These are phyloP conservation scores for Sporothrix euskadiensis DNA, from an alignment of 2,329 filamentous ascomycete genomes.

Conservation along the genomic window DNA sequence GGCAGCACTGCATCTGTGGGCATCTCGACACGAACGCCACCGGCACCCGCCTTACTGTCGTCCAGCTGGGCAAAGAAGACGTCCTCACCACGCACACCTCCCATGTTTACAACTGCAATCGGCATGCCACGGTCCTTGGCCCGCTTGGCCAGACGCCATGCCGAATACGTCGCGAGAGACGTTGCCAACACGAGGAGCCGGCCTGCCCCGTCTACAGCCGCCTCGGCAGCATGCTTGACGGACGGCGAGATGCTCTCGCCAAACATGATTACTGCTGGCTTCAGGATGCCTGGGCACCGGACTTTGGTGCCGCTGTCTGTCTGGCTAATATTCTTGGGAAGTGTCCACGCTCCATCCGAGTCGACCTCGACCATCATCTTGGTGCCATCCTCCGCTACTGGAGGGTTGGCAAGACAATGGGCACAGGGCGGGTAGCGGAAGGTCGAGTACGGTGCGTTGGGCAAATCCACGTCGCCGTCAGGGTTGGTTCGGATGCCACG, in stretches of 20 bases:
- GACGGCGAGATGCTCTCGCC: slow-evolving; percentile 75
- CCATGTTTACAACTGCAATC: slow-evolving; percentile 83
- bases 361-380: slow-evolving; percentile 66
- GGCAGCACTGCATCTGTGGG: slow-evolving; percentile 61
- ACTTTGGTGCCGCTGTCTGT: background rate
- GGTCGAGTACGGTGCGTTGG: slow-evolving; percentile 80
- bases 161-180: slow-evolving; percentile 91
- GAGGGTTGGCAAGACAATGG: slow-evolving; percentile 67
- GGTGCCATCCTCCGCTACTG: slow-evolving; percentile 55
- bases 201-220: slow-evolving; percentile 73
- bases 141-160: slow-evolving; percentile 83
- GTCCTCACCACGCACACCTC: slow-evolving; percentile 80
- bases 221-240: slow-evolving; percentile 75
- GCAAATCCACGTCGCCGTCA: slow-evolving; percentile 90
- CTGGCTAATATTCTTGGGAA: slow-evolving; percentile 44
- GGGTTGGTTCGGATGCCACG: slow-evolving; percentile 79
- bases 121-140: slow-evolving; percentile 82
- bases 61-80: slow-evolving; percentile 62
- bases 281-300: slow-evolving; percentile 74
- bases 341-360: slow-evolving; percentile 74
- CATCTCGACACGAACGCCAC: slow-evolving; percentile 58
- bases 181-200: slow-evolving; percentile 80
- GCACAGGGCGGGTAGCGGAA: slow-evolving; percentile 93
- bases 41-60: slow-evolving; percentile 52
- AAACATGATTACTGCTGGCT: slow-evolving; percentile 95